Conservation (phyloP, 78 protist species). For the Ministeria vibrans region DNA sequence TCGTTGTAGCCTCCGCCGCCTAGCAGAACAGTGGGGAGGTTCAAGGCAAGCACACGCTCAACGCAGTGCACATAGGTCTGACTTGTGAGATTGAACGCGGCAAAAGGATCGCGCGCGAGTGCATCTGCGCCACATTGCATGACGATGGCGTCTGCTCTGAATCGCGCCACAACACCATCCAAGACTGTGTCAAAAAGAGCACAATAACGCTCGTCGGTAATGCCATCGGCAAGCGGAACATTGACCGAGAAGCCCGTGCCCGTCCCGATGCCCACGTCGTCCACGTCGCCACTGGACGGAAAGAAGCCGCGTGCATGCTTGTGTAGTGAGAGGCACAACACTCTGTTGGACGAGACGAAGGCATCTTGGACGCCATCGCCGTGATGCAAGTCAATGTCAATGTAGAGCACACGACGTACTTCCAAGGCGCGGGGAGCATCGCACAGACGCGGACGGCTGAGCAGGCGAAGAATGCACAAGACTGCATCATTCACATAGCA, state of each 20-base stretch:
- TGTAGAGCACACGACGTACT: constrained; percentile 83
- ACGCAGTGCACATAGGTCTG: constrained; percentile 77
- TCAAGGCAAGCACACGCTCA: constrained; percentile 46
- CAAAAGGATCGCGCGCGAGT: constrained; percentile 94
- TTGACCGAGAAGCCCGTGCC: constrained; percentile 76
- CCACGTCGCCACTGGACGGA: constrained; percentile 69
- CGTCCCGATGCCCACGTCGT: constrained; percentile 7
- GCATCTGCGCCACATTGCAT: constrained; percentile 95
- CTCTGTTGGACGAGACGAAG: constrained; percentile 89
- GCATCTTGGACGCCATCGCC: constrained; percentile 94
- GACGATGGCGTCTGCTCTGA: constrained; percentile 76
- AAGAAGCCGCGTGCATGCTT: constrained; percentile 88
- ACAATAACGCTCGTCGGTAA: constrained; percentile 82
- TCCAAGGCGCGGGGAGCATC: constrained; percentile 41
- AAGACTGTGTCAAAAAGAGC: constrained; percentile 73
- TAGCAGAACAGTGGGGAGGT: constrained; percentile 85
- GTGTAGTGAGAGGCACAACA: constrained; percentile 94
- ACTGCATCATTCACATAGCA: constrained; percentile 99
- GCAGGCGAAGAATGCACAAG: constrained; percentile 90
- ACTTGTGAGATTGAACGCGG: constrained; percentile 87
- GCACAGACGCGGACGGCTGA: constrained; percentile 31
- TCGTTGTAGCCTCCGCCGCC: constrained; percentile 99
- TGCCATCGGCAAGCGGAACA: constrained; percentile 94
- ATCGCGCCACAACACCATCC: constrained; percentile 35
- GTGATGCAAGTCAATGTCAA: constrained; percentile 98